phyloP scores from a whole-genome alignment of 2,329 filamentous ascomycete genomes.

The Fusarium sp. region DNA sequence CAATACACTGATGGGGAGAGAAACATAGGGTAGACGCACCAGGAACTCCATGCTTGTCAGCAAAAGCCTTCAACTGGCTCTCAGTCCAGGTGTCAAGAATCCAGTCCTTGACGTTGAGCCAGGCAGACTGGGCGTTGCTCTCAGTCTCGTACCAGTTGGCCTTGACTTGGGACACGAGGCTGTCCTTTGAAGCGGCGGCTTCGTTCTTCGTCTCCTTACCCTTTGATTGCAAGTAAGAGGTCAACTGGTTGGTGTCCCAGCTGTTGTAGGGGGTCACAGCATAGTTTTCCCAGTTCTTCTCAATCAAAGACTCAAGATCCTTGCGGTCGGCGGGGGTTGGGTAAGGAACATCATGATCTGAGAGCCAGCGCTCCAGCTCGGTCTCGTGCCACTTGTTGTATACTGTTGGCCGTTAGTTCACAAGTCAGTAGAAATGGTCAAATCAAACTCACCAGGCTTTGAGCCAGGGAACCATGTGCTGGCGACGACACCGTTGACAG shows the following conservation, averaged over 20 bases:
- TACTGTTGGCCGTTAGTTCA: constrained; percentile 61
- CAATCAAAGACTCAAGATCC: constrained; percentile 91
- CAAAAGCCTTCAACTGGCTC: constrained; percentile 91
- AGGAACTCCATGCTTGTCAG: constrained; percentile 87
- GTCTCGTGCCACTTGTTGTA: constrained; percentile 99
- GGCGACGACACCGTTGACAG: constrained; percentile 76
- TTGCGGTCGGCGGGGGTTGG: constrained; percentile 92
- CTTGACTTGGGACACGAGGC: constrained; percentile 76
- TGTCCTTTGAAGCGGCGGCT: constrained; percentile 75
- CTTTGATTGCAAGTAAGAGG: constrained; percentile 74
- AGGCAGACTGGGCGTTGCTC: constrained; percentile 78
- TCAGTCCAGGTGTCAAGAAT: constrained; percentile 96
- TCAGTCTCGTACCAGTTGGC: constrained; percentile 81
- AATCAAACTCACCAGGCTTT: constrained; percentile 75
- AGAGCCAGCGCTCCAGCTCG: constrained; percentile 96
- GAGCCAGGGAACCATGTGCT: constrained; percentile 82
- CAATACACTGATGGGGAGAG: too few relatives aligned
- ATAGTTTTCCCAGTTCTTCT: constrained; percentile 87
- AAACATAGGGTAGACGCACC: constrained; percentile 51
- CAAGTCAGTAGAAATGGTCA: background rate
- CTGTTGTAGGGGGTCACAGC: constrained; percentile 79
- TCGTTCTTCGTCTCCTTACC: constrained; percentile 76
- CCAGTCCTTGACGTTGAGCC: constrained; percentile 83
- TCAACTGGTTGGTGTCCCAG: constrained; percentile 79
- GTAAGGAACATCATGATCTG: constrained; percentile 90